Evolutionary conservation across 2,329 filamentous ascomycete species (phyloP), one percentile per base, ranked within the genome.

Genomic region (Microascus cirrosus): DNA sequence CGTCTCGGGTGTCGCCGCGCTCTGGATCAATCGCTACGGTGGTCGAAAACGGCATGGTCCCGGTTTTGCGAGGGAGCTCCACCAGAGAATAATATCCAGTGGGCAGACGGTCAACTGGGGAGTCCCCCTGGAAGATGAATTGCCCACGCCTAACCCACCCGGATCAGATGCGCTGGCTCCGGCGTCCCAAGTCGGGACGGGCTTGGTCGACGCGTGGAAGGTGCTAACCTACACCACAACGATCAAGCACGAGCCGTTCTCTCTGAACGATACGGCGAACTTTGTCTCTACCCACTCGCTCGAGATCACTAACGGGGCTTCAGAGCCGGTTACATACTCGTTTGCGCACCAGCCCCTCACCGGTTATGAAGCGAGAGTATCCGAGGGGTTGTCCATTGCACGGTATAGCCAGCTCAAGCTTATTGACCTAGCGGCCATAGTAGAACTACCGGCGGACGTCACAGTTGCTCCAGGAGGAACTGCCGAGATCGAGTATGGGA

Each of bases 1-100:
- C 59, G 70, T 80, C 25, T 77, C 79, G 42, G 79, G 77, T 15
- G 68, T 78, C n/a, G 75, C 74, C 3, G 76, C 75, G 7, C 64
- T 79, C 28, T 77, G 74, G 60, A 70, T 77, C 51, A 68, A 71
- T 8, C 64, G 72, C 25, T 65, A 73, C 56, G 75, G 75, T 2
- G 74, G 75, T 1, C 70, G 74, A 18, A 65, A 66, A 56, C 59
- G 66, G 1, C 67, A 76, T 58, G 75, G 75, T 1, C 18, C 52
- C 2, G 35, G 50, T 3, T 58, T 56, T 11, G 59, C 57, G 4
- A 54, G 58, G 36, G 58, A 59, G 6, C 50, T 62, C 7, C 55
- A 35, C 15, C 54, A 58, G 15, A 55, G 59, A 4, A 57, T 62
- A 32, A 50, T 57, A 13, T 48, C 57, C 3, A 58, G 57, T 2